These are phyloP conservation scores for Scutellaria galericulata DNA, from an alignment of 257 asterid genomes.

Conservation along the genomic window DNA sequence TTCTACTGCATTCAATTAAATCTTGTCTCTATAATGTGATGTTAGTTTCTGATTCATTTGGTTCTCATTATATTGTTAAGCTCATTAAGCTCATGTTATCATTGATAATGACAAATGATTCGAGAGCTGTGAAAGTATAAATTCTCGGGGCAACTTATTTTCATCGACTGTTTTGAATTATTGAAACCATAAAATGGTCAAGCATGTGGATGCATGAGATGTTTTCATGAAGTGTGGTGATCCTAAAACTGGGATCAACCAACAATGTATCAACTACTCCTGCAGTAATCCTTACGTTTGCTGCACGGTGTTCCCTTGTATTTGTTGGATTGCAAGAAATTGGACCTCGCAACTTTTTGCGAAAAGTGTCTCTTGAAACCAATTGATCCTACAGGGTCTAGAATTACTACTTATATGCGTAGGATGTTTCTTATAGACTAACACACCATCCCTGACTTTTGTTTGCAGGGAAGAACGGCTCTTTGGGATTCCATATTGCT, in stretches of 20 bases:
- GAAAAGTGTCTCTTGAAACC: conserved; percentile 3
- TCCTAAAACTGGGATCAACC: neutral
- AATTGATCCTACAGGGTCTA: neutral
- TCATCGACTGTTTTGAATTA: neutral
- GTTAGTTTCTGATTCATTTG: neutral
- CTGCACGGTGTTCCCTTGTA: neutral
- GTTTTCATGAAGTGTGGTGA: neutral
- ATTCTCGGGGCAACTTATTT: neutral
- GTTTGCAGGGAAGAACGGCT: conserved; percentile 91
- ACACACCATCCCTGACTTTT: neutral
- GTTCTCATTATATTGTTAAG: neutral
- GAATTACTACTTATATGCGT: neutral
- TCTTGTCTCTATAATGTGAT: neutral
- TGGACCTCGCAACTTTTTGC: neutral
- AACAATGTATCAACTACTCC: neutral
- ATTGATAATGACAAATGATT: neutral
- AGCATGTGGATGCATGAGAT: neutral
- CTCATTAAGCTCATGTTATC: neutral
- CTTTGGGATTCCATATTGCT: conserved; percentile 90
- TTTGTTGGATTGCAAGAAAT: neutral
- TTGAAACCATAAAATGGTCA: neutral
- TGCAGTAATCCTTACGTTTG: too few species aligned
- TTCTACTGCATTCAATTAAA: conserved; percentile 17
- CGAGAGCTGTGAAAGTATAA: neutral
- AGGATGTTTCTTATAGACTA: conserved; percentile 4